phyloP scores from a whole-genome alignment of 2,329 filamentous ascomycete species.

The Botrytis byssoidea region DNA sequence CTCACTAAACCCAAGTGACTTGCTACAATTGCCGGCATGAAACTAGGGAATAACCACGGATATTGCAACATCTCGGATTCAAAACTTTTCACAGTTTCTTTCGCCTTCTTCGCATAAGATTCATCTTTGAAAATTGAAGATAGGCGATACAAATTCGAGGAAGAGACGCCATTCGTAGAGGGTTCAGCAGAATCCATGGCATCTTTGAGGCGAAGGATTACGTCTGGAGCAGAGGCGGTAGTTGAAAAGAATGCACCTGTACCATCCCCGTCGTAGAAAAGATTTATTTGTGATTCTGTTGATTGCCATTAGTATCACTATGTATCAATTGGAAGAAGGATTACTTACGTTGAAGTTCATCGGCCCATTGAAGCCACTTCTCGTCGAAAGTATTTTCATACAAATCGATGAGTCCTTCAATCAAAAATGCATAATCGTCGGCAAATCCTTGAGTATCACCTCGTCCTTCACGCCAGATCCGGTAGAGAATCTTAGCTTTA shows the following conservation, averaged over 20 bases:
- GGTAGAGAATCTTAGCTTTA: conserved; percentile 60
- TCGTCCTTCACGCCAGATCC: conserved; percentile 68
- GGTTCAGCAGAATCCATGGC: conserved; percentile 93
- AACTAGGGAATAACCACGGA: conserved; percentile 82
- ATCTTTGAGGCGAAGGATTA: conserved; percentile 85
- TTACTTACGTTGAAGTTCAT: conserved; percentile 68
- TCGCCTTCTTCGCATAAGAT: conserved; percentile 62
- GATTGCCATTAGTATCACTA: conserved; percentile 15
- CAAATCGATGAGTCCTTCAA: conserved; percentile 77
- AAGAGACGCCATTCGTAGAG: conserved; percentile 84
- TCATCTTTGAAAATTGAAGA: conserved; percentile 66
- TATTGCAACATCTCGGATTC: conserved; percentile 90
- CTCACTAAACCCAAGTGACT: conserved; percentile 64
- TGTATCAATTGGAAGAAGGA: background rate
- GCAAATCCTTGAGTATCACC: conserved; percentile 73
- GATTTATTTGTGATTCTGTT: conserved; percentile 66
- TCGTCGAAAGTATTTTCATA: conserved; percentile 81
- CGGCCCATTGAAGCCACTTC: conserved; percentile 74
- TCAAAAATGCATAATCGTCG: conserved; percentile 91
- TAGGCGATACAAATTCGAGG: conserved; percentile 81
- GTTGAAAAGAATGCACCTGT: conserved; percentile 71
- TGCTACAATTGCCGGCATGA: conserved; percentile 74
- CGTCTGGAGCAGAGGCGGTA: conserved; percentile 58
- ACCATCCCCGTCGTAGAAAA: conserved; percentile 68
- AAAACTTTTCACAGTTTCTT: conserved; percentile 78